Evolutionary conservation across 164 flowering plant species (phyloP).

Genomic region (Liriodendron chinense): DNA sequence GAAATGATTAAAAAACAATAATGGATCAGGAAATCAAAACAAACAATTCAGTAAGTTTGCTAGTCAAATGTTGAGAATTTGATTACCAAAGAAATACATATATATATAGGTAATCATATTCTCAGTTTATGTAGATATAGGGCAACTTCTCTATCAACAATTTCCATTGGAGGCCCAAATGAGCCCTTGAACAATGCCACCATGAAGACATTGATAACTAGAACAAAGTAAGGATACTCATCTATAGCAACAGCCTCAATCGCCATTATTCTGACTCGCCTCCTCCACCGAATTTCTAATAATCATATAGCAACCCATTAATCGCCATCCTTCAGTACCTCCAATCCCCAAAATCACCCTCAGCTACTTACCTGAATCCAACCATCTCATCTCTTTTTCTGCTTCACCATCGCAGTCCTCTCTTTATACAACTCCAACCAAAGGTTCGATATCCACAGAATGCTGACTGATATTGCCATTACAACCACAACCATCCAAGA

Average conservation of each 20-base stretch:
- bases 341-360: background rate
- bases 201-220: background rate
- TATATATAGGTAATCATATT: too few relatives aligned
- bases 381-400: constrained; percentile 23
- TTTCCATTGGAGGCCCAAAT: background rate
- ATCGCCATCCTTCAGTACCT: background rate
- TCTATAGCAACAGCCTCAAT: background rate
- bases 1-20: background rate
- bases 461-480: constrained; percentile 57
- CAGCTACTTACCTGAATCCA: background rate
- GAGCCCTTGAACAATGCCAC: background rate
- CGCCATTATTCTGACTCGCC: background rate
- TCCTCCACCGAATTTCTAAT: background rate
- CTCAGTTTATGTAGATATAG: too few relatives aligned
- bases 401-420: constrained; percentile 30
- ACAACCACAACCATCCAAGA: constrained; percentile 73
- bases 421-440: constrained; percentile 68
- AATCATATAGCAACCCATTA: background rate
- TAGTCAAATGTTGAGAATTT: background rate
- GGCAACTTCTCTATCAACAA: too few relatives aligned
- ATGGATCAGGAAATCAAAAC: background rate
- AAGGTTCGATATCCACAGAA: constrained; percentile 71
- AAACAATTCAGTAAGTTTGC: background rate
- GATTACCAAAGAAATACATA: background rate
- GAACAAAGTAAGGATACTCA: background rate